Evolutionary conservation across 73 alveolate genomes (phyloP), one percentile per base, ranked within the genome.

Genomic region (Paramecium primaurelia): DNA sequence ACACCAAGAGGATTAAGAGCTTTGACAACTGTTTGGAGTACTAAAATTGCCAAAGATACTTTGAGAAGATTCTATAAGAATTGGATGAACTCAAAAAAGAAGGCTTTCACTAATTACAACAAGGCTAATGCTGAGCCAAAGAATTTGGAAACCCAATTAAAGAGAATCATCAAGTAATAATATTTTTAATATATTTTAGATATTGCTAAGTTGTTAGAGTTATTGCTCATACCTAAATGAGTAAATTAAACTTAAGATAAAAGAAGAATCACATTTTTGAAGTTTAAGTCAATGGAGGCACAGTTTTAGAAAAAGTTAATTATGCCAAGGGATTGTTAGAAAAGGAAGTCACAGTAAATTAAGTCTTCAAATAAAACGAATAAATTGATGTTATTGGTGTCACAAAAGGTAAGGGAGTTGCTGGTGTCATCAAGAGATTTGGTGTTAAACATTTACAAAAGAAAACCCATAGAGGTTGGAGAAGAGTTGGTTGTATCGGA

Each of bases 401-500:
- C 20, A 96, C 99, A 93, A 98, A 96, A 94, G 99, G 99, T 71
- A 98, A 99, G 93, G 99, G 99, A 88, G 95, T 95, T 94, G 99
- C 96, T 69, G 99, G 99, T 90, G 99, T 99, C 92, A 97, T 97
- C 95, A 95, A 96, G 92, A 98, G 99, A 94, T 99, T 99, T 98
- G 99, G 99, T 34, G 99, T 98, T 71, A 98, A 98, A 88, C 98
- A 98, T 59, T 97, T 99, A 92, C 98, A 97, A 83, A 96, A 99
- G 95, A 99, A 99, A 97, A 96, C 99, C 88, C 99, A 99, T 94
- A 99, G 99, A 96, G 99, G 99, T 86, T 97, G 98, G 93, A 96
- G 99, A 93, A 98, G 98, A 97, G 99, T 99, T 75, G 99, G 99
- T 59, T 99, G 99, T 97, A 98, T 99, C 92, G 99, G 99, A 69